Base-by-base conservation (phyloP, 768 basidiomycete species). In the Panellus pusillus region DNA sequence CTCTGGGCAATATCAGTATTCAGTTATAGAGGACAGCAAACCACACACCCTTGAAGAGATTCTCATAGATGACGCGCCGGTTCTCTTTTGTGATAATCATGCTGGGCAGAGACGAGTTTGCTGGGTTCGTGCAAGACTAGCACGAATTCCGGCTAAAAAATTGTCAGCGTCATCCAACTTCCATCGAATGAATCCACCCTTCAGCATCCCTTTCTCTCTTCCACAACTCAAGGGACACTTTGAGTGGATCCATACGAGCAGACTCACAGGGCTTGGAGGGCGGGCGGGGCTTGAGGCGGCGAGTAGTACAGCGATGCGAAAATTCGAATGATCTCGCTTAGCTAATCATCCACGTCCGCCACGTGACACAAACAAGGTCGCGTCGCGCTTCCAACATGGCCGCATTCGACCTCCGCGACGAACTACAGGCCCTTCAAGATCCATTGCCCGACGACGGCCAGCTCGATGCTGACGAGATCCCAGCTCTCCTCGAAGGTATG, bases 51-150 rank as follows among this genome's bases (percentile, higher is more conserved):
- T 97, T 97, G 91, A 99, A 99, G 82, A 99, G 94, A 81, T 89
- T 90, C 79, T 99, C 95, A 81, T 97, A 99, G 82, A 99, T 98
- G 72, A 82, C 73, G 69, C 92, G 91, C 77, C 88, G 83, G 83
- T 98, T 91, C 74, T 88, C 70, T 82, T 99, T 99, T 68, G 91
- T 80, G 73, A 99, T 98, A 66, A 99, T 87, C 96, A 99, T 99
- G 77, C 71, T 90, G 76, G 70, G 73, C 46, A 51, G 43, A 6
- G n/a, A 35, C 32, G 36, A 38, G 40, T 9, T 20, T 13, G 20
- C 14, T 40, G 50, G 54, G 50, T 54, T 55, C 32, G 54, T 60
- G 58, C 58, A 46, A 47, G 53, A 32, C 50, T 44, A 47, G 31
- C 39, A 55, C 58, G 41, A 35, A 38, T 49, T 51, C 54, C 47